Evolutionary conservation across 1,284 basidiomycete species (phyloP).

Genomic region (Pulveroboletus sp.): DNA sequence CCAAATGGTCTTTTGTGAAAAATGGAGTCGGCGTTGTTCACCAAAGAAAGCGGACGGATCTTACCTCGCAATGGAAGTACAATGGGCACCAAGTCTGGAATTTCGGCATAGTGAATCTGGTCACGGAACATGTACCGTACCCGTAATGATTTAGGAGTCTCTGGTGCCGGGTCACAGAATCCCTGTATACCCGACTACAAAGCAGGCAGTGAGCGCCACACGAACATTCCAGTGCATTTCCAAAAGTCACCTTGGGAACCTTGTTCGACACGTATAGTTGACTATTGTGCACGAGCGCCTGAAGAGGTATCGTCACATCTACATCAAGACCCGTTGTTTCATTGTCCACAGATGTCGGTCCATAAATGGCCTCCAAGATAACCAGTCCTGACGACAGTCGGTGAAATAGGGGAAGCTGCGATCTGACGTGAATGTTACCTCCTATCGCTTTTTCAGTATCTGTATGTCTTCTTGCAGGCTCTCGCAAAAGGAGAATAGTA

Average conservation of each 20-base stretch:
- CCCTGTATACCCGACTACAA: conserved; percentile 68
- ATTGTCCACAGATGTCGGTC: conserved; percentile 46
- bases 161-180: conserved; percentile 76
- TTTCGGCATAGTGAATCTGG: conserved; percentile 71
- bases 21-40: conserved; percentile 14
- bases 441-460: conserved; percentile 42
- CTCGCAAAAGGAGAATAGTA: conserved; percentile 45
- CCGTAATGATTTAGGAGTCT: conserved; percentile 62
- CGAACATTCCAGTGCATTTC: conserved; percentile 12
- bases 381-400: conserved; percentile 55
- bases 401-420: conserved; percentile 7
- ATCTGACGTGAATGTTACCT: conserved; percentile 27
- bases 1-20: conserved; percentile 31
- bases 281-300: conserved; percentile 78
- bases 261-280: conserved; percentile 81
- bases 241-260: conserved; percentile 55
- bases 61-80: conserved; percentile 78
- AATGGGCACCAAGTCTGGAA: conserved; percentile 69
- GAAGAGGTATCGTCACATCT: conserved; percentile 80
- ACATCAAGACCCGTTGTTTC: conserved; percentile 56
- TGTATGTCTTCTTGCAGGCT: conserved; percentile 48
- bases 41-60: conserved; percentile 32
- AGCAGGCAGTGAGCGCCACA: conserved; percentile 18
- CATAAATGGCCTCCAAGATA: conserved; percentile 66
- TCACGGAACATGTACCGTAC: conserved; percentile 81